These are phyloP conservation scores for Didymella keratinophila DNA, from an alignment of 2,329 filamentous ascomycete genomes.

Conservation along the genomic window DNA sequence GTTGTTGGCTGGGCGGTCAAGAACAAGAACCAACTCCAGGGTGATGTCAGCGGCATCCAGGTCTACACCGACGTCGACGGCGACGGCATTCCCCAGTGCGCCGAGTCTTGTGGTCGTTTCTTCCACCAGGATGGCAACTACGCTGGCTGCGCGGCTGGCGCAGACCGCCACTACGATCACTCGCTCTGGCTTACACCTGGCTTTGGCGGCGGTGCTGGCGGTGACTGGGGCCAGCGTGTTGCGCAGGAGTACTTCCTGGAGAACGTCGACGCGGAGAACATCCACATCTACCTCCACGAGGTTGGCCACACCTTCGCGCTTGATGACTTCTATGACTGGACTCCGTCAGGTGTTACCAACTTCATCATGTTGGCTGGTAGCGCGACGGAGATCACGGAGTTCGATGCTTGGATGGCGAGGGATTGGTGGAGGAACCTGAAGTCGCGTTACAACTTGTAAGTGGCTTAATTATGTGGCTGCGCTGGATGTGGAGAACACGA, in stretches of 20 bases:
- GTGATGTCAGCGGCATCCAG: constrained; percentile 48
- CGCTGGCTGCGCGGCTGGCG: constrained; percentile 51
- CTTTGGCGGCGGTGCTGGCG: constrained; percentile 55
- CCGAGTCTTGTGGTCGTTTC: constrained; percentile 54
- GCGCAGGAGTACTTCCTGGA: constrained; percentile 56
- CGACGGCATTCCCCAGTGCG: constrained; percentile 55
- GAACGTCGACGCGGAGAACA: constrained; percentile 47
- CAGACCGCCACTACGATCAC: constrained; percentile 54
- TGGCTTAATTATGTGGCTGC: background rate
- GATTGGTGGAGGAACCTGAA: constrained; percentile 57
- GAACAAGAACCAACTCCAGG: constrained; percentile 49
- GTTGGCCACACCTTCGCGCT: constrained; percentile 56
- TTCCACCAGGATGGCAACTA: constrained; percentile 58
- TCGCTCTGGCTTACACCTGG: constrained; percentile 60
- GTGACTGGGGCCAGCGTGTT: constrained; percentile 59
- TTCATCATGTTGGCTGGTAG: constrained; percentile 59
- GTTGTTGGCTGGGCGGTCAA: constrained; percentile 57
- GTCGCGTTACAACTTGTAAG: constrained; percentile 28
- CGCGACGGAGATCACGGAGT: constrained; percentile 55
- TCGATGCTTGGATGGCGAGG: constrained; percentile 60
- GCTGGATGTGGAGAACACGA: too few species aligned
- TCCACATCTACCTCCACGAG: constrained; percentile 59
- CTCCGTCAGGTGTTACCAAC: constrained; percentile 51
- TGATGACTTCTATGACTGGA: constrained; percentile 58
- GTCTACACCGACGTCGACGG: constrained; percentile 55